phyloP scores from a whole-genome alignment of 208 protist genomes.

The Acanthamoeba castellanii region DNA sequence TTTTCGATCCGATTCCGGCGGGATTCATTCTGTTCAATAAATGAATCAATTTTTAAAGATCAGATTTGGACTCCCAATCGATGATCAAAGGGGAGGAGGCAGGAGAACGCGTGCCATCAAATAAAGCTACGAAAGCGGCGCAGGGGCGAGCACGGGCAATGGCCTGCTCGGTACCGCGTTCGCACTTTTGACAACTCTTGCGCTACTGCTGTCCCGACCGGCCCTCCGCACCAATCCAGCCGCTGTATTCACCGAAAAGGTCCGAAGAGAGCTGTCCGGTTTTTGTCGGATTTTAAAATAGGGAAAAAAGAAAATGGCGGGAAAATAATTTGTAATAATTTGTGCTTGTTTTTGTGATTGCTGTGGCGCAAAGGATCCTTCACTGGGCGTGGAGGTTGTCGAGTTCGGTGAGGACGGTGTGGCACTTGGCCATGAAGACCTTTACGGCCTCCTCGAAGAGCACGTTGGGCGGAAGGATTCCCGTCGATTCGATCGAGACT shows the following conservation, averaged over 20 bases:
- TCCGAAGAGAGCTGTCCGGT: neutral
- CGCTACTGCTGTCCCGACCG: neutral
- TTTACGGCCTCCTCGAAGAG: slow-evolving; percentile 69
- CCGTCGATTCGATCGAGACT: slow-evolving; percentile 79
- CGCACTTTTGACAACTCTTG: neutral
- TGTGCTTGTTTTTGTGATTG: neutral
- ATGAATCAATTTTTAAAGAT: slow-evolving; percentile 6
- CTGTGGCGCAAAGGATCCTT: neutral
- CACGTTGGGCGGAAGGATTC: slow-evolving; percentile 70
- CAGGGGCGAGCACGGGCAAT: neutral
- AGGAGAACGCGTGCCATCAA: slow-evolving; percentile 6
- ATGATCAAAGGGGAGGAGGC: neutral
- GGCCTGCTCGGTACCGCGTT: neutral
- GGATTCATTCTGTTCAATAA: neutral
- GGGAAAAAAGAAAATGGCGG: neutral
- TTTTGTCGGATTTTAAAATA: neutral
- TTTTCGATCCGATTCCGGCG: neutral
- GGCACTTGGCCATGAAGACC: slow-evolving; percentile 74
- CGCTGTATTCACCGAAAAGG: neutral
- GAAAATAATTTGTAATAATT: neutral
- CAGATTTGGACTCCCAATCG: neutral
- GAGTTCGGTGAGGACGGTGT: slow-evolving; percentile 41
- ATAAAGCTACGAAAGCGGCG: neutral
- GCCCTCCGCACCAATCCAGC: slow-evolving; percentile 6
- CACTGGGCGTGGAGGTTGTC: slow-evolving; percentile 28